Evolutionary conservation across 306 rosid genomes (phyloP), one percentile per base, ranked within the genome.

Genomic region (Cicer chorassanicum): DNA sequence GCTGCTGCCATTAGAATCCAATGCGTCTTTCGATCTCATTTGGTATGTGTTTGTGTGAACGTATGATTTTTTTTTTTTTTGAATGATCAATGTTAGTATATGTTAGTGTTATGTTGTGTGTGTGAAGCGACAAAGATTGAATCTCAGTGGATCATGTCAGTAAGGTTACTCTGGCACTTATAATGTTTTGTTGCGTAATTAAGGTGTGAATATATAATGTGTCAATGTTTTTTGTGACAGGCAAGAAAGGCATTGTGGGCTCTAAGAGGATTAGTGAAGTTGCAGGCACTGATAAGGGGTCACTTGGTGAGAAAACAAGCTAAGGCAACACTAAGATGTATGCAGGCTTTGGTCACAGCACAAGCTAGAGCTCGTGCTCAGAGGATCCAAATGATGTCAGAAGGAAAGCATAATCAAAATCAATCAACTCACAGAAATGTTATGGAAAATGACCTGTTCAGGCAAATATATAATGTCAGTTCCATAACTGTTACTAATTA

Each of bases 261-360:
- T 19, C 81, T 91, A 51, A 91, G 86, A 76, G 97, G 98, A 45
- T 8, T 93, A 42, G 98, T 93, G 82, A 93, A 91, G 87, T 79
- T 93, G 82, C 98, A 93, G 79, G 98, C 97, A 49, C 74, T 93
- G 66, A 96, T 87, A 62, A 91, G 97, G 78, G 98, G 98, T 38
- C 98, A 91, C 77, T 82, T 91, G 59, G 94, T 93, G 84, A 91
- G 97, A 68, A 90, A 86, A 72, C 96, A 89, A 16, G 97, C 97
- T 53, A 88, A 87, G 8, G 91, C 82, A 51, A 89, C 97, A 13
- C 77, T 91, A 11, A 80, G 94, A 68, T 87, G 93, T 75, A 91
- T 93, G 97, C 98, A 91, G 84, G 97, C 97, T 63, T 82, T 93
- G 88, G 86, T 93, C 72, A 91, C 91, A 18, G 96, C 88, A 16